Conservation (phyloP, 345 rosid species). For the Arabidopsis suecica region DNA sequence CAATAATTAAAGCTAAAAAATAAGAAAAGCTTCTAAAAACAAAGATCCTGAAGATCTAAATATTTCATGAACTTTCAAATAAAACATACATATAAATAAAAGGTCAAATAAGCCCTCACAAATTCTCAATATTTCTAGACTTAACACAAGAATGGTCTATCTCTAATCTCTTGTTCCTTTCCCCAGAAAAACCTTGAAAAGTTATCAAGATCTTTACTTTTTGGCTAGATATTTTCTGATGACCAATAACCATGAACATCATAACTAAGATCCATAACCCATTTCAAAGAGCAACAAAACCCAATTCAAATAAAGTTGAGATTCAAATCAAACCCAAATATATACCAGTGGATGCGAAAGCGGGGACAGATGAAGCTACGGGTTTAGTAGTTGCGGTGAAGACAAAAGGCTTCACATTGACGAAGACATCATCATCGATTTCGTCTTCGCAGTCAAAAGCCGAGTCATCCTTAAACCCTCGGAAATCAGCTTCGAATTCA, state of each 20-base stretch:
- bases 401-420: conserved; percentile 66
- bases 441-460: conserved; percentile 58
- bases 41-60: conserved; percentile 28
- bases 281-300: conserved; percentile 4
- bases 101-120: neutral
- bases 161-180: neutral
- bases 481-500: conserved; percentile 87
- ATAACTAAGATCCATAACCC: conserved; percentile 28
- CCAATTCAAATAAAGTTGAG: neutral
- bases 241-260: neutral
- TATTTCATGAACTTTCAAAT: neutral
- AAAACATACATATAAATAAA: neutral
- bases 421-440: conserved; percentile 43
- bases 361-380: conserved; percentile 32
- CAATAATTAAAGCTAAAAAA: conserved; percentile 10
- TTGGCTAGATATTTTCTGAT: neutral
- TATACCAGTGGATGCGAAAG: conserved; percentile 38
- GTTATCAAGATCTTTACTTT: conserved; percentile 20
- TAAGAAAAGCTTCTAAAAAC: conserved; percentile 9
- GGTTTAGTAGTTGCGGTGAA: conserved; percentile 52
- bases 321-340: neutral
- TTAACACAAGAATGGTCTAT: neutral
- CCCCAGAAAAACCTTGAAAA: conserved; percentile 27
- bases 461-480: conserved; percentile 74
- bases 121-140: conserved; percentile 6